These are phyloP conservation scores for Cercis canadensis DNA, from an alignment of 306 rosid genomes.

Conservation along the genomic window DNA sequence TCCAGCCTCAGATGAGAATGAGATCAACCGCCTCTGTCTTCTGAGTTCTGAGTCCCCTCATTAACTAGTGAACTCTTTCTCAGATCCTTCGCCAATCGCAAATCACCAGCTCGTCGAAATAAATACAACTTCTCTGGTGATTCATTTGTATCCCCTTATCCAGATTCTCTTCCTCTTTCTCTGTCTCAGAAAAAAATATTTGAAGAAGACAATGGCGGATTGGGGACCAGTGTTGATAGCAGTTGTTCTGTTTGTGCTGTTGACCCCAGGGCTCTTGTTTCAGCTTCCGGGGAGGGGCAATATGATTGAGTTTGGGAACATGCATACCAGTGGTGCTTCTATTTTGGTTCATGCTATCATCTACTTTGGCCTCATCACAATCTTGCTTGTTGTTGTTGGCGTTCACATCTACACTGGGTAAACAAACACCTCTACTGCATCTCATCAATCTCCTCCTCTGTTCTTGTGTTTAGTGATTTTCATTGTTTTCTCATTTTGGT, in stretches of 20 bases:
- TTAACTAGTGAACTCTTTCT: no score
- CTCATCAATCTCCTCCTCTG: background rate
- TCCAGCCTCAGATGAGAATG: no score
- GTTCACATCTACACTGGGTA: slow-evolving; percentile 76
- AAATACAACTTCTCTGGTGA: no score
- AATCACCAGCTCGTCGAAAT: no score
- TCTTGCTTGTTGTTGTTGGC: slow-evolving; percentile 71
- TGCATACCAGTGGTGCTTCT: slow-evolving; percentile 80
- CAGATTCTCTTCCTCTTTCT: no score
- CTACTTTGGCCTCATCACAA: slow-evolving; percentile 84
- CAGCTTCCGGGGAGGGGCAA: slow-evolving; percentile 67
- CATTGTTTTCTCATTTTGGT: background rate
- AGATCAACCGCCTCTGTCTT: no score
- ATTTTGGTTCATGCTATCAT: slow-evolving; percentile 78
- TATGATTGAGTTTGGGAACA: slow-evolving; percentile 69
- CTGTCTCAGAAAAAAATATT: no score
- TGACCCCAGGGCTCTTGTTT: slow-evolving; percentile 76
- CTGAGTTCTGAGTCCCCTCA: no score
- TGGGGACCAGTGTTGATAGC: slow-evolving; percentile 89
- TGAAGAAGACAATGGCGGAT: slow-evolving; percentile 76
- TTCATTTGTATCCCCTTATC: no score
- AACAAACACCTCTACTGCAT: background rate
- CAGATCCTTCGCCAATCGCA: no score
- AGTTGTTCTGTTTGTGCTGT: slow-evolving; percentile 69
- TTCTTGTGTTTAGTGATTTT: no score